Evolutionary conservation across 768 basidiomycete genomes (phyloP).

Genomic region (Trametopsis cervina): DNA sequence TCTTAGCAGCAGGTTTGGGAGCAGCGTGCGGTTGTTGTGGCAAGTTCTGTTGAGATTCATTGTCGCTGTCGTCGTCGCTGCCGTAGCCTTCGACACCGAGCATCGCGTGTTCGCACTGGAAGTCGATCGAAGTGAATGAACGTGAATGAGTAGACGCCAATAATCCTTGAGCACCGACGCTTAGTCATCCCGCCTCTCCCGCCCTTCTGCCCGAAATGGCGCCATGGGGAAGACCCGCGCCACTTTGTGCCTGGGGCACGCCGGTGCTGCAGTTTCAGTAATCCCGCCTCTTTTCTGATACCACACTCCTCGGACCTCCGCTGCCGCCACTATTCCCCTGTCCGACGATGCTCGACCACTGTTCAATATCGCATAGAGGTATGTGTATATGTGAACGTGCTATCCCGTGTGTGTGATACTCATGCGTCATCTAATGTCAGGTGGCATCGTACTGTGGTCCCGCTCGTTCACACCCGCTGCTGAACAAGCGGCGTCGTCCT

Average conservation of each 20-base stretch:
- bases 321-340: too few relatives aligned
- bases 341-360: slow-evolving; percentile 17
- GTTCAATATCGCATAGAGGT: slow-evolving; percentile 16
- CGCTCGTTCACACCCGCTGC: slow-evolving; percentile 81
- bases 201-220: too few relatives aligned
- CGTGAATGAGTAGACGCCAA: background rate
- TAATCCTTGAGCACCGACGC: too few relatives aligned
- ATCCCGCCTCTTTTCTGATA: too few relatives aligned
- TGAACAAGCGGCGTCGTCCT: slow-evolving; percentile 20
- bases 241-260: too few relatives aligned
- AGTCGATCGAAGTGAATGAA: background rate
- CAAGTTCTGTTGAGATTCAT: slow-evolving; percentile 26
- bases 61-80: slow-evolving; percentile 60
- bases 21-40: slow-evolving; percentile 13
- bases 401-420: background rate
- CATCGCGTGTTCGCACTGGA: slow-evolving; percentile 33
- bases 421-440: slow-evolving; percentile 30
- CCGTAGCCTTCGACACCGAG: slow-evolving; percentile 75
- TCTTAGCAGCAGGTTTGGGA: slow-evolving; percentile 18
- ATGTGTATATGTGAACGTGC: background rate
- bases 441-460: slow-evolving; percentile 92
- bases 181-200: too few relatives aligned
- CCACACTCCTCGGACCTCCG: too few relatives aligned
- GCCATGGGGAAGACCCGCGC: too few relatives aligned
- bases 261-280: too few relatives aligned